These are phyloP conservation scores for Stipa capillata DNA, from an alignment of 176 grass and related monocot species.

Conservation along the genomic window DNA sequence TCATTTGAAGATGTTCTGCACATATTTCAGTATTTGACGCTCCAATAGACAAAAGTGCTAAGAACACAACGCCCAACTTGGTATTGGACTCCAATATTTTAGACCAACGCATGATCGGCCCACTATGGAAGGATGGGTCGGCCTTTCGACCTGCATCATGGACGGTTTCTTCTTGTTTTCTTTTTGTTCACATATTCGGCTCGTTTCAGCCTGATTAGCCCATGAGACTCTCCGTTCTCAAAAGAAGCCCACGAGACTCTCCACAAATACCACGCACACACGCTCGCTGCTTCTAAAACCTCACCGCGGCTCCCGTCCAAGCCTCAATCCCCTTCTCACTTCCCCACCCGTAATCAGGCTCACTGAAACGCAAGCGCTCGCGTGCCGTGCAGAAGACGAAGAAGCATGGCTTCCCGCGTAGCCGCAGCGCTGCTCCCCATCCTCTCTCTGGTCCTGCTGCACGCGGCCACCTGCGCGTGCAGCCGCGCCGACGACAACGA, in stretches of 20 bases:
- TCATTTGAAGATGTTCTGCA: no score
- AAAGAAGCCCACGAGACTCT: not conserved
- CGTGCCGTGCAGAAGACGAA: not conserved
- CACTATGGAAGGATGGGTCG: not conserved
- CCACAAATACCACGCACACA: not conserved
- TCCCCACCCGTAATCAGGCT: not conserved
- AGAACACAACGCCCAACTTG: no score
- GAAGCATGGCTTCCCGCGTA: constrained; percentile 20
- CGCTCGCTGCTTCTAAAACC: not conserved
- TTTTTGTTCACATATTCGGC: no score
- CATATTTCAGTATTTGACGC: no score
- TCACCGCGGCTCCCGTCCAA: no score
- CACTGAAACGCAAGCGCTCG: not conserved
- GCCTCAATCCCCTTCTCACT: no score
- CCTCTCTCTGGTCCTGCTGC: constrained; percentile 15
- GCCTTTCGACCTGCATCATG: not conserved
- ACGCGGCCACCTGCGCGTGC: no score
- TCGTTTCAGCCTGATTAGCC: not conserved
- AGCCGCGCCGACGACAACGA: constrained; percentile 45
- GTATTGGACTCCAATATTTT: no score
- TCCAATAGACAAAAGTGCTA: no score
- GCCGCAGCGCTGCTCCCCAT: not conserved
- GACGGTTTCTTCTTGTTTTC: no score
- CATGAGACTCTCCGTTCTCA: no score
- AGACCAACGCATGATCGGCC: not conserved